Percentiles rank a stretch among this genome's conserved stretches.
phyloP scores from a whole-genome alignment of 768 basidiomycete species.

The Hemileccinum rubropunctum region DNA sequence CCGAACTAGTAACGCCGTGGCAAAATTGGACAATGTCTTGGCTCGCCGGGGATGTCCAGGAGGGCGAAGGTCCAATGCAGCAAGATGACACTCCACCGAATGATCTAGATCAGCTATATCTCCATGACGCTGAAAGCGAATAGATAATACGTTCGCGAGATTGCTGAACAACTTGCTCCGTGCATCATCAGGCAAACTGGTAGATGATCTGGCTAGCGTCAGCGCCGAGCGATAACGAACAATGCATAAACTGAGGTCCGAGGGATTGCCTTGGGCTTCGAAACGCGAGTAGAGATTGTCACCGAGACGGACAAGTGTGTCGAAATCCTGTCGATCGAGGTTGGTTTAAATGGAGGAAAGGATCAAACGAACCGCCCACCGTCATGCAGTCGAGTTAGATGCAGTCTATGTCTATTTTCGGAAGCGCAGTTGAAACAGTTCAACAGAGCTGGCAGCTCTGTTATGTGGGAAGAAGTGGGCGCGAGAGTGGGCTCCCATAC shows the following conservation, averaged over 20 bases:
- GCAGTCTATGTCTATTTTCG: background rate
- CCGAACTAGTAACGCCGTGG: conserved; percentile 25
- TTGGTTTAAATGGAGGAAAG: background rate
- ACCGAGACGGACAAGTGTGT: conserved; percentile 20
- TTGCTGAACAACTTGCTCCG: conserved; percentile 27
- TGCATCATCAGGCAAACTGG: conserved; percentile 16
- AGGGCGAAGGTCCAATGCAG: conserved; percentile 27
- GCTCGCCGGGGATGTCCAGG: conserved; percentile 25
- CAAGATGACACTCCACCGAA: conserved; percentile 27
- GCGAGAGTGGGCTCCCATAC: conserved; percentile 4
- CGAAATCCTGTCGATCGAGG: conserved; percentile 17
- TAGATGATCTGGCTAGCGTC: conserved; percentile 19
- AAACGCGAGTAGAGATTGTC: conserved; percentile 27
- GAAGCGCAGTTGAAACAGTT: background rate
- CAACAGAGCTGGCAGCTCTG: background rate
- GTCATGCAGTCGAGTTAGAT: conserved; percentile 6
- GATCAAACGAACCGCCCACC: conserved; percentile 8
- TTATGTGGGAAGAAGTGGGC: conserved; percentile 1
- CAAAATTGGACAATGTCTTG: conserved; percentile 28
- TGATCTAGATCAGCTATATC: conserved; percentile 26
- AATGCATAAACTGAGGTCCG: conserved; percentile 27
- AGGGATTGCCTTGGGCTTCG: conserved; percentile 13
- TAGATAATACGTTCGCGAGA: conserved; percentile 26
- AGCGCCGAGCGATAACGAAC: conserved; percentile 27
- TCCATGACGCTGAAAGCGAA: conserved; percentile 26